Evolutionary conservation across 805 yeast species (phyloP), one percentile per base, ranked within the genome.

Genomic region (Cyberlindnera nakhonratchasimensis): DNA sequence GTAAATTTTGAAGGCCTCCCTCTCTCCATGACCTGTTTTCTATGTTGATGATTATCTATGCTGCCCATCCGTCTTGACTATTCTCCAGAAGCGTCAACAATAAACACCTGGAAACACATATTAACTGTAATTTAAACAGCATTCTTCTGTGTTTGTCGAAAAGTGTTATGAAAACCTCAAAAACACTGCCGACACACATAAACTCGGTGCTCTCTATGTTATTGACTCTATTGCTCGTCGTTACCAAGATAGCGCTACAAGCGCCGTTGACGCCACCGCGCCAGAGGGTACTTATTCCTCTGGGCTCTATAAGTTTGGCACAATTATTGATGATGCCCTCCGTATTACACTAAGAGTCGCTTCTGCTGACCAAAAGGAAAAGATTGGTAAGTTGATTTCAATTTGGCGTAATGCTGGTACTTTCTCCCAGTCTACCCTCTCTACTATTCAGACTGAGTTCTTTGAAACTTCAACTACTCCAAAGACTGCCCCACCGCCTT

Each of bases 221-320:
- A 80, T 91, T 48, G 99, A 93, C 65, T 87, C 98, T 20, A 78
- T 93, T 51, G 93, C 86, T 41, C 79, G 98, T 65, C 89, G 83
- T 20, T 86, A 77, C 59, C 77, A 80, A 58, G 96, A 86, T 44
- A 83, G 80, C 55, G 84, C 90, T 42, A 74, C 75, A 29, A 71
- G 71, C 50, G 63, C 64, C 34, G 67, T 80, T 37, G 63, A 67
- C 34, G 47, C 66, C n/a, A 57, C 57, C 32, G 79, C 88, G 17
- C 74, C 77, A 8, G 79, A 75, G 30, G 95, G 95, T 16, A 75
- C 93, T 23, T 79, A 70, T 55, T 87, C 84, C 31, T 80, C 86
- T 37, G 95, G 87, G 22, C 78, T 85, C 29, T 73, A 67, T 62
- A 75, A 78, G 46, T 71, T 88, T 40, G 76, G 82, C 51, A 77